phyloP scores from a whole-genome alignment of 139 green algal species.

The Raphidocelis subcapitata region DNA sequence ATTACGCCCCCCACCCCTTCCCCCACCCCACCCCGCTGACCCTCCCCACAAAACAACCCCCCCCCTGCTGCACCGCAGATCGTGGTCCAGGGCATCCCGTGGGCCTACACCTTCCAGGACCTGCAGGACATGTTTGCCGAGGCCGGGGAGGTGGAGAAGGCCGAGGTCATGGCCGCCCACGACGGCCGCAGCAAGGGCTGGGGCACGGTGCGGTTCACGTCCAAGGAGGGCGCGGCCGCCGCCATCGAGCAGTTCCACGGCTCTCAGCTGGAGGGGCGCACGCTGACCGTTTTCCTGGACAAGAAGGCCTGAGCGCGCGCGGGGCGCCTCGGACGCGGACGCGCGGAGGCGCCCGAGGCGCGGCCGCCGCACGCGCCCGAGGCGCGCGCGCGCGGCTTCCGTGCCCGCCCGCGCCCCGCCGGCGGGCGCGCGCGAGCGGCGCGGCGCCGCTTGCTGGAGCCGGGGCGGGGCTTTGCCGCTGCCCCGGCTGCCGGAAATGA shows the following conservation, averaged over 20 bases:
- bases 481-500: too few species aligned
- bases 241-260: conserved; percentile 82
- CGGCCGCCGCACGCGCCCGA: too few species aligned
- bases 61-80: conserved; percentile 52
- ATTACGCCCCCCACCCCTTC: too few species aligned
- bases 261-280: conserved; percentile 75
- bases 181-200: conserved; percentile 84
- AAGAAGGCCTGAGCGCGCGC: conserved; percentile 71
- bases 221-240: conserved; percentile 59
- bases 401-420: too few species aligned
- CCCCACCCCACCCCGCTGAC: too few species aligned
- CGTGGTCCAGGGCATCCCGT: conserved; percentile 91
- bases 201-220: conserved; percentile 84
- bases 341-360: too few species aligned
- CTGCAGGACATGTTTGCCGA: conserved; percentile 80
- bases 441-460: too few species aligned
- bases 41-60: too few species aligned
- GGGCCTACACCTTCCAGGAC: conserved; percentile 79
- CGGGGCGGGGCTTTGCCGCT: too few species aligned
- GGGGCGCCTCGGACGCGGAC: too few species aligned
- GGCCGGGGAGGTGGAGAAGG: conserved; percentile 61
- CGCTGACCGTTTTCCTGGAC: conserved; percentile 84
- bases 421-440: too few species aligned
- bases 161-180: conserved; percentile 73
- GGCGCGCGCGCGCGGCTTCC: too few species aligned